These are phyloP conservation scores for Scheffersomyces stipitis DNA, from an alignment of 805 yeast species.

Conservation along the genomic window DNA sequence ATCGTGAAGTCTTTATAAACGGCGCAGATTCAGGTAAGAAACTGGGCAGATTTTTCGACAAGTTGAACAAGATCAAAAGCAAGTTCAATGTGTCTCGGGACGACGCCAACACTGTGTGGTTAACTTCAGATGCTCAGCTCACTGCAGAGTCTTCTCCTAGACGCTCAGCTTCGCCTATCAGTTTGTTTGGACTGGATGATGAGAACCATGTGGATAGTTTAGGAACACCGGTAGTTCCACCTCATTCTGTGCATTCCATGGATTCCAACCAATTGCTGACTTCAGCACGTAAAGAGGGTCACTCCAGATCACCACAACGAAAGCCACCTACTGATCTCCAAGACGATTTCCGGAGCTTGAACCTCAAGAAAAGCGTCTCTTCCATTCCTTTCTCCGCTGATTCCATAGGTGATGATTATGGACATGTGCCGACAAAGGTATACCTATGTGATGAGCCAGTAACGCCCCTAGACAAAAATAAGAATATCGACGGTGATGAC, in stretches of 20 bases:
- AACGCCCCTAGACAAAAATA: constrained; percentile 22
- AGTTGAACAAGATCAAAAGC: background rate
- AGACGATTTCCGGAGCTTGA: constrained; percentile 1
- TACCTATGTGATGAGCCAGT: constrained; percentile 36
- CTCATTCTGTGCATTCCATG: background rate
- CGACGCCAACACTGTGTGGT: background rate
- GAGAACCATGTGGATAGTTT: background rate
- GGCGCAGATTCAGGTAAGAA: background rate
- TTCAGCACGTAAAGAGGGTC: background rate
- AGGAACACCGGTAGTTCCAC: background rate
- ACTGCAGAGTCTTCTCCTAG: background rate
- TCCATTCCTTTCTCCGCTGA: constrained; percentile 45
- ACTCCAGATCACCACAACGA: constrained; percentile 14
- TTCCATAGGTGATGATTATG: constrained; percentile 33
- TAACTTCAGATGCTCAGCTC: background rate
- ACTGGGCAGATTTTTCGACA: background rate
- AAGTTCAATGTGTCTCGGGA: background rate
- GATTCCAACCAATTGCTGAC: background rate
- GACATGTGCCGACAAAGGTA: constrained; percentile 33
- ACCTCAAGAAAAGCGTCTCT: constrained; percentile 12
- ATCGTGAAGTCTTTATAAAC: background rate
- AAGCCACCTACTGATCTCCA: constrained; percentile 20
- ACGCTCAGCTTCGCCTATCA: background rate
- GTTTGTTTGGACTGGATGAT: background rate
- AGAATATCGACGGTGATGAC: constrained; percentile 85